Conservation (phyloP, 345 rosid genomes). For the Cardamine resedifolia region DNA sequence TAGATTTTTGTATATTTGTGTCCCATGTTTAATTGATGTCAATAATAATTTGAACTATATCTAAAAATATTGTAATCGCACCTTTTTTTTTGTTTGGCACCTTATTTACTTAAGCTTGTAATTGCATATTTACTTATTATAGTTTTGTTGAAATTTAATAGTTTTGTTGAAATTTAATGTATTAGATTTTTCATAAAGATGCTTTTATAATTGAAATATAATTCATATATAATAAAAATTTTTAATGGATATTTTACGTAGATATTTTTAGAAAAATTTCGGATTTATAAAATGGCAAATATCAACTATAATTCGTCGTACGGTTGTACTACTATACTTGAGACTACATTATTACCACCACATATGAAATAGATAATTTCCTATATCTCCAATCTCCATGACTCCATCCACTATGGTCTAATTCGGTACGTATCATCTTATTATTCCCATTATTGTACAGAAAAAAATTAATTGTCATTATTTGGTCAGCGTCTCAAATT, state of each 20-base stretch:
- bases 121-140: too few species aligned
- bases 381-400: background rate
- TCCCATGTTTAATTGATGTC: too few species aligned
- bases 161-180: too few species aligned
- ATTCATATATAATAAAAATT: background rate
- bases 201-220: background rate
- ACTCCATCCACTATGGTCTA: constrained; percentile 9
- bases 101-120: too few species aligned
- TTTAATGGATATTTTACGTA: background rate
- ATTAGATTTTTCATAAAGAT: background rate
- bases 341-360: background rate
- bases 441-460: background rate
- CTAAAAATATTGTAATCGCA: too few species aligned
- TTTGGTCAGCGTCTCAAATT: constrained; percentile 19
- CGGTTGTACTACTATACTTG: background rate
- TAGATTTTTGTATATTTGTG: too few species aligned
- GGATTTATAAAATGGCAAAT: background rate
- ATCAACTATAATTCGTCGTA: background rate
- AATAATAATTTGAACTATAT: too few species aligned
- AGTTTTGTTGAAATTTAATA: too few species aligned
- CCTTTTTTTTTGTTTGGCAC: too few species aligned
- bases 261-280: background rate
- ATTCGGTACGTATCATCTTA: background rate
- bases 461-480: background rate
- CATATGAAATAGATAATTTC: background rate